Evolutionary conservation across 768 basidiomycete species (phyloP).

Genomic region (Tylopilus felleus): DNA sequence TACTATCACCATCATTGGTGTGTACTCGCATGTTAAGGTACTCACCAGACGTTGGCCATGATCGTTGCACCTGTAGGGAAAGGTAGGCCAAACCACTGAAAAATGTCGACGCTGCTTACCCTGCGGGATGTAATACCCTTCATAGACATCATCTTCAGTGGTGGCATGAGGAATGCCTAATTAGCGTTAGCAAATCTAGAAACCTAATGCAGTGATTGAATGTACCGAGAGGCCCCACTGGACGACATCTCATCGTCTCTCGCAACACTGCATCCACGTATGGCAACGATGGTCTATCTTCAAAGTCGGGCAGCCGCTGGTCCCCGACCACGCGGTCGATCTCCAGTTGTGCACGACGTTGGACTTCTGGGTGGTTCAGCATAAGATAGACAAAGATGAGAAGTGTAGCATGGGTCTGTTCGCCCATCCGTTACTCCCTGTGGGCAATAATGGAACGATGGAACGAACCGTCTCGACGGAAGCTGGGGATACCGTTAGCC

Average conservation of each 20-base stretch:
- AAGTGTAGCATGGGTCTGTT: conserved; percentile 4
- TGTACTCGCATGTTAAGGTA: too few species aligned
- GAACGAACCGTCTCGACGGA: not conserved
- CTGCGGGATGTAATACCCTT: conserved; percentile 34
- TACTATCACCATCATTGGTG: not conserved
- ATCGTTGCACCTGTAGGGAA: conserved; percentile 6
- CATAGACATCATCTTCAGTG: conserved; percentile 34
- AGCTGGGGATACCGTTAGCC: not conserved
- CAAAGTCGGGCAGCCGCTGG: conserved; percentile 29
- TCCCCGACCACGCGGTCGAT: conserved; percentile 30
- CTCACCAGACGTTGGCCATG: conserved; percentile 15
- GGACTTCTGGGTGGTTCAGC: conserved; percentile 26
- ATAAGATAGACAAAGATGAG: conserved; percentile 29
- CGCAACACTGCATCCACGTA: conserved; percentile 34
- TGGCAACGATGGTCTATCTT: too few species aligned
- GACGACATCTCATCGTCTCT: conserved; percentile 32
- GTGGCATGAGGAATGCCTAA: conserved; percentile 42
- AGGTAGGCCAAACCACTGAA: not conserved
- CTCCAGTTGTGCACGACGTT: conserved; percentile 31
- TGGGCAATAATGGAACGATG: too few species aligned
- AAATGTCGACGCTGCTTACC: not conserved
- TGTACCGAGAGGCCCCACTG: conserved; percentile 26
- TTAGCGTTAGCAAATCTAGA: not conserved
- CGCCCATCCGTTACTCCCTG: not conserved
- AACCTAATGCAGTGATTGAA: not conserved